These are phyloP conservation scores for Helminthosporium solani DNA, from an alignment of 2,329 filamentous ascomycete species.

Conservation along the genomic window DNA sequence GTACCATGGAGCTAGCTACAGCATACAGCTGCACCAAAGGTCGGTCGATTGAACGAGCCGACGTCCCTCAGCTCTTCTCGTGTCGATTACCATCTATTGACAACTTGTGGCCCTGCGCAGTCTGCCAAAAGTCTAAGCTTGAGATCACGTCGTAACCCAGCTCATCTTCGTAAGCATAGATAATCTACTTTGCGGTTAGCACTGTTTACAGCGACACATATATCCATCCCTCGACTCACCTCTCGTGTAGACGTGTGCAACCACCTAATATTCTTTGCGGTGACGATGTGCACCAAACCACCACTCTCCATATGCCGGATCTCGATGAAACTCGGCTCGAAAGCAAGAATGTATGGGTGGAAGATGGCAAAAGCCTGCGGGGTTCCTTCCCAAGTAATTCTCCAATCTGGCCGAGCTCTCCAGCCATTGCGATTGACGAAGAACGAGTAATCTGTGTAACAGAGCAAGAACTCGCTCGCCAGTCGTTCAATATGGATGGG, in stretches of 20 bases:
- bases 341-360: conserved; percentile 94
- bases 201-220: no score
- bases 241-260: conserved; percentile 95
- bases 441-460: conserved; percentile 98
- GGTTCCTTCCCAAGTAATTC: conserved; percentile 94
- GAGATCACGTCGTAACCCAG: conserved; percentile 89
- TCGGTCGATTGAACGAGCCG: neutral
- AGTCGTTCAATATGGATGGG: conserved; percentile 97
- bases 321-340: conserved; percentile 97
- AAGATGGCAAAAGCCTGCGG: conserved; percentile 91
- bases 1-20: neutral
- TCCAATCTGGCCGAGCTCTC: conserved; percentile 94
- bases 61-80: conserved; percentile 26
- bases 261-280: conserved; percentile 95
- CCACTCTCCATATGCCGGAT: conserved; percentile 93
- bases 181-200: conserved; percentile 62
- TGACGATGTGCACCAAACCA: conserved; percentile 88
- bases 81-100: conserved; percentile 27
- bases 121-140: conserved; percentile 88
- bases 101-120: conserved; percentile 29
- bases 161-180: conserved; percentile 98
- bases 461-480: conserved; percentile 94
- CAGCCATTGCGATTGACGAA: conserved; percentile 99
- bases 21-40: neutral
- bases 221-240: conserved; percentile 54